These are phyloP conservation scores for Jatropha podagrica DNA, from an alignment of 441 rosid genomes.

Conservation along the genomic window DNA sequence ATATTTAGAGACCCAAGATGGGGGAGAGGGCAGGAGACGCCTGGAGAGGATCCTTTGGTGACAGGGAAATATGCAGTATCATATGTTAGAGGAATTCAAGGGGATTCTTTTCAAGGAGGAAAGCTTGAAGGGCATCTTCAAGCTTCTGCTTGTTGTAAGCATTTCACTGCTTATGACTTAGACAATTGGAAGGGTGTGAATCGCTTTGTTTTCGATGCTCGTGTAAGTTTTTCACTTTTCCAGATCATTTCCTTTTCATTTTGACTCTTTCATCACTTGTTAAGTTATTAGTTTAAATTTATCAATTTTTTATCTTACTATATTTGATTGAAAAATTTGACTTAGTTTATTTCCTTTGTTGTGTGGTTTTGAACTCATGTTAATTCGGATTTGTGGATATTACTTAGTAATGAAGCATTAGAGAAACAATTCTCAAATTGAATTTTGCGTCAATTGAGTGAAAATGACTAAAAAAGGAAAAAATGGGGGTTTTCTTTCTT, in stretches of 20 bases:
- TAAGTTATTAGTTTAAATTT: neutral
- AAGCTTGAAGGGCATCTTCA: conserved; percentile 54
- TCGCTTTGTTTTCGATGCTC: conserved; percentile 78
- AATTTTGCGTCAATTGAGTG: neutral
- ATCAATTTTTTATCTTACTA: neutral
- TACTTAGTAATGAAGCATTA: neutral
- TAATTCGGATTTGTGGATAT: neutral
- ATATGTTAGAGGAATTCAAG: conserved; percentile 79
- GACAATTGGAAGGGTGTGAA: conserved; percentile 95
- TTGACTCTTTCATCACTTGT: neutral
- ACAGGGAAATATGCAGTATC: conserved; percentile 80
- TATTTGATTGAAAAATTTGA: neutral
- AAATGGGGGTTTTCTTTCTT: neutral
- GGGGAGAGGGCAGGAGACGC: conserved; percentile 99
- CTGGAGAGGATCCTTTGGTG: conserved; percentile 89
- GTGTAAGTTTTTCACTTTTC: conserved; percentile 34
- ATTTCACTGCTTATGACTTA: conserved; percentile 90
- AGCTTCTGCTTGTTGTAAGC: conserved; percentile 95
- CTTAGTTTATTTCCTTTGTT: neutral
- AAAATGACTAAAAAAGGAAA: neutral
- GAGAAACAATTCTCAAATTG: too few species aligned
- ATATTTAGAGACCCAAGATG: conserved; percentile 93
- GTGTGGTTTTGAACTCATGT: neutral
- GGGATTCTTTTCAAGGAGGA: conserved; percentile 38
- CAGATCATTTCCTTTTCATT: neutral